Evolutionary conservation across 129 eudicot genomes (phyloP), one percentile per base, ranked within the genome.

Genomic region (Saussurea involucrata): DNA sequence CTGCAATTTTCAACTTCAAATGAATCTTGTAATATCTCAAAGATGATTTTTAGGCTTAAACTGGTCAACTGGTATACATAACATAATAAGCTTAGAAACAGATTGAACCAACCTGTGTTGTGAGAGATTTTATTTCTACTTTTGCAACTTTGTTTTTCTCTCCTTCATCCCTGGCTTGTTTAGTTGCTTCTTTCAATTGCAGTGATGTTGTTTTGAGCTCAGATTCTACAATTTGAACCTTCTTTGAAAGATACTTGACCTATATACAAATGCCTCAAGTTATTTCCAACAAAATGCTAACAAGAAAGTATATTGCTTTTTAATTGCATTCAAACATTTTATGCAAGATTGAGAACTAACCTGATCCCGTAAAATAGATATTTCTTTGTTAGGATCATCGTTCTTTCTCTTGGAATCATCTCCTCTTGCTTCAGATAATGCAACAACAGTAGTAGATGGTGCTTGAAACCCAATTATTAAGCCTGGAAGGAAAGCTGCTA

Each of bases 141-240:
- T 82, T 84, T 29, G 96, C 92, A n/a, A 86, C 91, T 71, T 68
- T 77, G 66, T 85, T 86, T 83, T 82, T 90, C 72, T 75, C 84
- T 66, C 80, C 73, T 75, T 90, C 88, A 4, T 79, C 86, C 72
- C 84, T 66, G 17, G 83, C 87, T 53, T 68, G 42, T 67, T 80
- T 73, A 53, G 80, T 83, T 11, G 87, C 86, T 73, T 82, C 96
- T 68, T 80, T 82, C 75, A 90, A 63, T 74, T 80, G 85, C 40
- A 70, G 81, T 75, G 96, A 82, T 69, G 80, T 88, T 78, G 71
- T 82, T 63, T 81, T 80, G 5, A 90, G 89, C 72, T 88, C 89
- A 24, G 82, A 79, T 74, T 84, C 91, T 33, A 88, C 78, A 72
- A 83, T 78, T 61, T 86, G 84, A 68, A 87, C 81, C 79, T 75